These are phyloP conservation scores for Zygosaccharomyces lentus DNA, from an alignment of 805 yeast species.

Conservation along the genomic window DNA sequence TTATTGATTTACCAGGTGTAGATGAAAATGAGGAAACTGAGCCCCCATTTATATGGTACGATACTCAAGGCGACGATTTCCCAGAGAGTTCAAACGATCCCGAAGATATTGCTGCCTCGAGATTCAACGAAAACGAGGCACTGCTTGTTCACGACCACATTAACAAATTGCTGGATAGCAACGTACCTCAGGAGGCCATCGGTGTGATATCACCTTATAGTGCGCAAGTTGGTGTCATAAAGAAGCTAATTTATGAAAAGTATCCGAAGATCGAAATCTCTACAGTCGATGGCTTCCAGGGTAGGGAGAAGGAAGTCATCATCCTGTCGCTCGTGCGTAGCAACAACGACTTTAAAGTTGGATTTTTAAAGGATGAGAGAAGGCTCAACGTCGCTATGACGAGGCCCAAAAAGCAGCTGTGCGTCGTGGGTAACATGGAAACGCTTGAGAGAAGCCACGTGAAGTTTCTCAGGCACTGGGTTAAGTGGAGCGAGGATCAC, in stretches of 20 bases:
- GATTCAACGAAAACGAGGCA: constrained; percentile 75
- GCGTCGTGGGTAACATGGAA: constrained; percentile 84
- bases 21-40: constrained; percentile 51
- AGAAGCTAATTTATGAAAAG: constrained; percentile 39
- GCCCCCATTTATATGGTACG: constrained; percentile 71
- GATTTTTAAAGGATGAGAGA: constrained; percentile 73
- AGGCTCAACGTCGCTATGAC: constrained; percentile 93
- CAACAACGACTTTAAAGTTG: constrained; percentile 65
- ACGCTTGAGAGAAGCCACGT: constrained; percentile 44
- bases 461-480: constrained; percentile 60
- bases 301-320: constrained; percentile 87
- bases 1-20: constrained; percentile 53
- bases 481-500: constrained; percentile 59
- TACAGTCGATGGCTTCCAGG: constrained; percentile 96
- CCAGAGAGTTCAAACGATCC: constrained; percentile 50
- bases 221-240: constrained; percentile 72
- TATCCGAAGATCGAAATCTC: constrained; percentile 63
- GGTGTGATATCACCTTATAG: constrained; percentile 90
- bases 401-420: constrained; percentile 77
- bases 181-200: constrained; percentile 53
- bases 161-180: constrained; percentile 43
- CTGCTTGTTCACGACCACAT: constrained; percentile 57
- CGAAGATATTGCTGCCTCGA: constrained; percentile 44
- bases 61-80: constrained; percentile 86
- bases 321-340: constrained; percentile 78